Base-by-base conservation (phyloP, 371 early-diverging fungal species). In the Vittaforma corneae region DNA sequence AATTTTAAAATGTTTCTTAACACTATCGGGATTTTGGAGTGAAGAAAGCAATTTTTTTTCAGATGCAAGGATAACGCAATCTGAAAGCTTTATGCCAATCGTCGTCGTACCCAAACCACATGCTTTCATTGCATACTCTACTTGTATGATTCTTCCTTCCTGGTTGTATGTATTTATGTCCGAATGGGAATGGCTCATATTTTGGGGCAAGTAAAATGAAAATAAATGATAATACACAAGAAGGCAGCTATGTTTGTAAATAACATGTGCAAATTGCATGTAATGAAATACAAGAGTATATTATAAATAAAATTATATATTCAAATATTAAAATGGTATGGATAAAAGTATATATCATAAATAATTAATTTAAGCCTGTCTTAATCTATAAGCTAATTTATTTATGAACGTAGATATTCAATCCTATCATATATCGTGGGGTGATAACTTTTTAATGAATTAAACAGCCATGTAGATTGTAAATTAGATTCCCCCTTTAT, bases 41-140 rank as follows among this genome's bases (percentile, higher is more conserved):
- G 46, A 42, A 26, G 62, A 61, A 30, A 73, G 57, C 59, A 76
- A 62, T 61, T 80, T 80, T 53, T 80, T 80, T 52, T 80, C 80
- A 5, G 78, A 78, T 18, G 62, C 56, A 20, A 80, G 46, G 37
- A 80, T 40, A 20, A 71, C 74, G 56, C 56, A 66, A 18, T 78
- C 74, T 9, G 56, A 51, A 22, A 74, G 63, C 33, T 37, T 57
- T 6, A 75, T 44, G 24, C 72, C 78, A 42, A 80, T 68, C 6
- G 74, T 78, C 28, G 78, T 76, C 22, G 78, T 77, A 58, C 80
- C 80, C 5, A 72, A 59, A 48, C 74, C 74, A 59, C 72, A 71
- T 18, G 80, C 78, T 62, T 80, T 76, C 80, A 80, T 80, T 9
- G 80, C 80, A 58, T 78, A 80, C 57, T 80, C 80, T 48, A 80